Evolutionary conservation across 768 basidiomycete species (phyloP).

Genomic region (Crucibulum laeve): DNA sequence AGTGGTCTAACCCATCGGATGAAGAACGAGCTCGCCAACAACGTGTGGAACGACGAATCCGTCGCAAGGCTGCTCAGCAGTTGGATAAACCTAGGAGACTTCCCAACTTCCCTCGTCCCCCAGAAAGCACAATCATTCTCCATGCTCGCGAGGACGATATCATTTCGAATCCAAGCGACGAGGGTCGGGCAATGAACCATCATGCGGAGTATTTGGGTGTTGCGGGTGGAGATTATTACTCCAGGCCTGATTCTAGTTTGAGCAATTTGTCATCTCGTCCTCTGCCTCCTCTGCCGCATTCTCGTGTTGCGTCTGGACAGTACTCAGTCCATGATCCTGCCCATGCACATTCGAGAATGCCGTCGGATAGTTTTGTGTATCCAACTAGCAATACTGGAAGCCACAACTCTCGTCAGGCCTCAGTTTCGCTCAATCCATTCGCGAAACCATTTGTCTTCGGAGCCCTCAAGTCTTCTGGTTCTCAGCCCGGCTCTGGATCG

Average conservation of each 20-base stretch:
- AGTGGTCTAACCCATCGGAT: conserved; percentile 90
- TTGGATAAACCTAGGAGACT: conserved; percentile 66
- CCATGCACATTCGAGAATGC: conserved; percentile 58
- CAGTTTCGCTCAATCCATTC: conserved; percentile 59
- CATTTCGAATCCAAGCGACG: conserved; percentile 86
- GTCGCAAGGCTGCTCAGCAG: conserved; percentile 40
- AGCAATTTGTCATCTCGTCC: conserved; percentile 37
- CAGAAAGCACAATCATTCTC: conserved; percentile 43
- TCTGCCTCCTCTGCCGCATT: conserved; percentile 60
- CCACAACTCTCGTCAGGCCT: conserved; percentile 14
- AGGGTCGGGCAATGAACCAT: conserved; percentile 36
- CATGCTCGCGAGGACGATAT: conserved; percentile 55
- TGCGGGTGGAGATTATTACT: conserved; percentile 37
- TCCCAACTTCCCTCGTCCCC: conserved; percentile 79
- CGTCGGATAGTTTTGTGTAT: conserved; percentile 29
- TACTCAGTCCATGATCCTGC: conserved; percentile 60
- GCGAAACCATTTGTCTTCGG: conserved; percentile 88
- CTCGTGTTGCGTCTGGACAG: conserved; percentile 57
- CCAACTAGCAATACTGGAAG: conserved; percentile 4
- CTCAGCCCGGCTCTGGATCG: conserved; percentile 8
- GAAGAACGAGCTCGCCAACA: conserved; percentile 76
- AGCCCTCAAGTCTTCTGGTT: conserved; percentile 12
- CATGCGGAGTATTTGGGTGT: conserved; percentile 41
- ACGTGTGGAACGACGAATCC: conserved; percentile 59
- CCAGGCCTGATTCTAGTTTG: conserved; percentile 30